Conservation (phyloP, 306 rosid genomes). For the Sophora flavescens region DNA sequence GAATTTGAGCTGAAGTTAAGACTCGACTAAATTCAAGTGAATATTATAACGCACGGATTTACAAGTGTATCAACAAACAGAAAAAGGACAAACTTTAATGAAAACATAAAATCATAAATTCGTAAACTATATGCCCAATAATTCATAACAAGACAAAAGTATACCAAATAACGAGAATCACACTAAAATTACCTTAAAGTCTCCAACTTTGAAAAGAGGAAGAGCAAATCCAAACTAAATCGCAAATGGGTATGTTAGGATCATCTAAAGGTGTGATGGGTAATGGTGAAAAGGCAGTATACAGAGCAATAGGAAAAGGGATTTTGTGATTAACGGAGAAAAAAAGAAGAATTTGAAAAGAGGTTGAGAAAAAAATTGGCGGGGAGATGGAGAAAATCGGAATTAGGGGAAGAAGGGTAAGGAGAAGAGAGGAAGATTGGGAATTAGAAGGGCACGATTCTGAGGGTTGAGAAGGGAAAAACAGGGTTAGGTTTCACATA, state of each 20-base stretch:
- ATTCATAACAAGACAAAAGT: too few relatives aligned
- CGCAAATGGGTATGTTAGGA: slow-evolving; percentile 18
- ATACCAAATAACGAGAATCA: background rate
- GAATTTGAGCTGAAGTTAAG: slow-evolving; percentile 15
- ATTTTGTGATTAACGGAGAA: background rate
- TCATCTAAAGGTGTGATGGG: slow-evolving; percentile 32
- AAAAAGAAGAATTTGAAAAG: slow-evolving; percentile 60
- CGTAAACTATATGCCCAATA: background rate
- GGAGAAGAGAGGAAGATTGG: slow-evolving; percentile 72
- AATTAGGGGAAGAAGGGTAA: slow-evolving; percentile 66
- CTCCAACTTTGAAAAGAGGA: slow-evolving; percentile 5
- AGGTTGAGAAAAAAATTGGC: slow-evolving; percentile 63
- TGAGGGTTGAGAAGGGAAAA: slow-evolving; percentile 89
- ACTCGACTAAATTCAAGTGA: slow-evolving; percentile 15
- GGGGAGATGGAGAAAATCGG: slow-evolving; percentile 89
- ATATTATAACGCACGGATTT: background rate
- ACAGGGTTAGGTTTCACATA: slow-evolving; percentile 55
- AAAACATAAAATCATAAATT: slow-evolving; percentile 23
- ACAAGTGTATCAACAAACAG: background rate
- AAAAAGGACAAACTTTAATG: background rate
- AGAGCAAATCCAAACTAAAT: background rate
- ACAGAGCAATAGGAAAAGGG: too few relatives aligned
- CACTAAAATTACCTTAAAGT: slow-evolving; percentile 34
- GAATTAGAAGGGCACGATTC: slow-evolving; percentile 74
- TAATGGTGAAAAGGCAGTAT: background rate